Base-by-base conservation (phyloP, 768 basidiomycete genomes). In the Lactarius tabidus region DNA sequence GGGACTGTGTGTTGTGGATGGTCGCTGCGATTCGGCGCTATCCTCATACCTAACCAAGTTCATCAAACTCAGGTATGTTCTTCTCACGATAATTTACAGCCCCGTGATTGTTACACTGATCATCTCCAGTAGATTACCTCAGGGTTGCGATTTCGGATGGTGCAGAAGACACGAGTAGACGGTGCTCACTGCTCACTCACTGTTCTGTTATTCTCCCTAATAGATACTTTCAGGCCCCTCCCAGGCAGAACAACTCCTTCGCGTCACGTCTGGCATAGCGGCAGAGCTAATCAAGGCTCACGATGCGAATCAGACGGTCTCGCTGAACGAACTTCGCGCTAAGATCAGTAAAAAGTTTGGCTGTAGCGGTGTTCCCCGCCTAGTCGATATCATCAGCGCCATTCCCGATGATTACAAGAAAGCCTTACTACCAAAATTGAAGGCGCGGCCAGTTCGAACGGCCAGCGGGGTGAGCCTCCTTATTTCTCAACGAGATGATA, bases 401-500 rank as follows among this genome's bases (percentile, higher is more conserved):
- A 96, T 98, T 57, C 97, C 97, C 20, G 95, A 98, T 75, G 95
- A 97, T 60, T 94, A 95, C 79, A 95, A 95, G 77, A 93, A 93
- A 70, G 89, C 89, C 7, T 76, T 99, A 26, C 75, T 98, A 60
- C 94, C 95, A 2, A 94, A 89, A 75, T 78, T 99, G 65, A 90
- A 87, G 69, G 96, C 97, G 23, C 85, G 97, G 69, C 97, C 97
- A 23, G 94, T 99, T 60, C 80, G 97, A 67, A 98, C 96, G 4
- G 97, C 97, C 9, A 96, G 94, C 76, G 96, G 97, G 64, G 95
- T 95, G 71, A 72, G 88, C 81, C 9, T n/a, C 53, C 35, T 38
- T 35, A 17, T 39, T n/a, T 53, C 29, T 41, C 48, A 51, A 9
- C 8, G 10, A 20, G 26, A 10, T 23, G n/a, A 18, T 35, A 59